Percentiles rank a stretch among this genome's conserved stretches.
These are phyloP conservation scores for Solanum virginianum DNA, from an alignment of 257 asterid genomes.

Conservation along the genomic window DNA sequence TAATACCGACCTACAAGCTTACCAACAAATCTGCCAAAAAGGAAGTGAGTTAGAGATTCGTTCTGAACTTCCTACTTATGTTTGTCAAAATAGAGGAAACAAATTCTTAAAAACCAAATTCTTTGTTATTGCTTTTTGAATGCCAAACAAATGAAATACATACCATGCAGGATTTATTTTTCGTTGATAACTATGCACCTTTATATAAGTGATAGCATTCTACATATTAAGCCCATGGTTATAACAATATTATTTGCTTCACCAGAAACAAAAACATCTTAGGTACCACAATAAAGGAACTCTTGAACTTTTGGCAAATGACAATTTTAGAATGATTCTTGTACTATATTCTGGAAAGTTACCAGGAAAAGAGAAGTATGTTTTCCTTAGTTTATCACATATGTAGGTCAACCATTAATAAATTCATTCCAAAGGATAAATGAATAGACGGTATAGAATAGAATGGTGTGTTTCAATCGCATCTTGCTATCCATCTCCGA, in stretches of 20 bases:
- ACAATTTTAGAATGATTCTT: background rate
- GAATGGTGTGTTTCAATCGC: background rate
- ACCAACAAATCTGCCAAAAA: conserved; percentile 48
- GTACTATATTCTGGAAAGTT: background rate
- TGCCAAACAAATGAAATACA: background rate
- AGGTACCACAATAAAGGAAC: background rate
- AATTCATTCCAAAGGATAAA: background rate
- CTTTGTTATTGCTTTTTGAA: background rate
- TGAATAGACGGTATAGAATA: background rate
- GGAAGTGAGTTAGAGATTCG: background rate
- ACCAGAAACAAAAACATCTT: background rate
- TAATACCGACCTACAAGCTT: conserved; percentile 79
- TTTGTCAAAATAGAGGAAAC: background rate
- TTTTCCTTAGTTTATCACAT: background rate
- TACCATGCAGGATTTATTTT: background rate
- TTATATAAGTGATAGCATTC: background rate
- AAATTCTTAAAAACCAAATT: background rate
- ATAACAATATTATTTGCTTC: background rate
- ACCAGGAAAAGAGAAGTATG: background rate
- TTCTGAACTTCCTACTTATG: background rate
- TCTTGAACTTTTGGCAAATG: background rate
- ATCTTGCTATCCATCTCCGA: background rate
- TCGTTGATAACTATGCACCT: background rate
- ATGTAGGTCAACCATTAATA: background rate
- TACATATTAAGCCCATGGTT: background rate